Conservation (phyloP, 2,329 filamentous ascomycete species). For the Aspergillus fischeri region DNA sequence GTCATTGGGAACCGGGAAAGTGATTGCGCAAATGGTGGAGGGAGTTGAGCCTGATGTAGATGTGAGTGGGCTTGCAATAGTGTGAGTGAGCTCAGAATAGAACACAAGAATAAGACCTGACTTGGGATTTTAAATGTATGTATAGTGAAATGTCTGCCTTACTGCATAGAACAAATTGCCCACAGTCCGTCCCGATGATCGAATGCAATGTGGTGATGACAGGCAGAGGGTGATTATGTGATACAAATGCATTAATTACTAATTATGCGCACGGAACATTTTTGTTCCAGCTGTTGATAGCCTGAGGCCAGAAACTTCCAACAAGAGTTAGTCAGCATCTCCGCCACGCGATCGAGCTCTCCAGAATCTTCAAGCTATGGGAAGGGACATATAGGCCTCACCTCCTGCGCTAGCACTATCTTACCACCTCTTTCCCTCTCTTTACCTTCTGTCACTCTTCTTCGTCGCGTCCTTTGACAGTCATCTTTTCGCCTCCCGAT, state of each 20-base stretch:
- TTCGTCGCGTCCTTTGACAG: not conserved
- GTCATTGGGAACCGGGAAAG: conserved; percentile 64
- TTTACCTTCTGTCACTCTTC: not conserved
- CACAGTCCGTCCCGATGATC: not conserved
- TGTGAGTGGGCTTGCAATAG: conserved; percentile 49
- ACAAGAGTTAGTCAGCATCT: conserved; percentile 23
- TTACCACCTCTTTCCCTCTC: not conserved
- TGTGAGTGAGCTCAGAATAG: conserved; percentile 48
- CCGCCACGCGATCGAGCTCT: conserved; percentile 24
- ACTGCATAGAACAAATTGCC: not conserved
- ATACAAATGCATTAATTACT: not conserved
- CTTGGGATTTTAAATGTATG: not conserved
- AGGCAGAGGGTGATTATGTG: not conserved
- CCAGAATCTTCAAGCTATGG: conserved; percentile 31
- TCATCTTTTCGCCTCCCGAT: not conserved
- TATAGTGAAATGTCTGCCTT: not conserved
- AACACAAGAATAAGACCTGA: not conserved
- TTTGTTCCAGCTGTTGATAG: not conserved
- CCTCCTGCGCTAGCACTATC: conserved; percentile 10
- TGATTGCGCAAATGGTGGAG: conserved; percentile 66
- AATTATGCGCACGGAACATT: not conserved
- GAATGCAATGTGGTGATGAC: not conserved
- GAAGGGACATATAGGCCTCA: not conserved
- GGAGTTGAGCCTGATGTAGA: conserved; percentile 57
- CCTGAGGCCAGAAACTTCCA: conserved; percentile 17